Percentiles rank a stretch among this genome's conserved stretches.
These are phyloP conservation scores for Aschersonia sp. DNA, from an alignment of 2,329 filamentous ascomycete genomes.

Conservation along the genomic window DNA sequence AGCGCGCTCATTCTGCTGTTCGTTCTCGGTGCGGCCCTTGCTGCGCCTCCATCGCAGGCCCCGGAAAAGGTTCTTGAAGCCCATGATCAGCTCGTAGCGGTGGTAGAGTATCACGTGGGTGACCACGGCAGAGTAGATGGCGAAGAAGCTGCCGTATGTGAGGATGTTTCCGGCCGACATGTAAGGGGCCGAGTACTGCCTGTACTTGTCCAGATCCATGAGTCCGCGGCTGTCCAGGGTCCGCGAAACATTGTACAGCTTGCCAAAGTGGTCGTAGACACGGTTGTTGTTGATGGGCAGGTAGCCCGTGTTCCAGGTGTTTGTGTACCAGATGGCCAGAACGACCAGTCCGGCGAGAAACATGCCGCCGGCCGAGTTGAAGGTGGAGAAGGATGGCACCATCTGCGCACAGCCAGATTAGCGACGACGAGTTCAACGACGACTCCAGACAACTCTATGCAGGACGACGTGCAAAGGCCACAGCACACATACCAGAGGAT, in stretches of 20 bases:
- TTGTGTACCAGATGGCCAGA: slow-evolving; percentile 16
- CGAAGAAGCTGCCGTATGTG: slow-evolving; percentile 25
- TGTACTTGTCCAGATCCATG: slow-evolving; percentile 22
- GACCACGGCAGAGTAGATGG: slow-evolving; percentile 23
- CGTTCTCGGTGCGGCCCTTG: slow-evolving; percentile 7
- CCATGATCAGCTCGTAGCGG: slow-evolving; percentile 20
- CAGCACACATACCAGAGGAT: slow-evolving; percentile 15
- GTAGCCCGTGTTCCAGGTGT: slow-evolving; percentile 20
- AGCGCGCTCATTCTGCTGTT: slow-evolving; percentile 1
- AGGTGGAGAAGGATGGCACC: slow-evolving; percentile 20
- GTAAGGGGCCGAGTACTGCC: slow-evolving; percentile 26
- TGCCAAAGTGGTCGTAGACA: slow-evolving; percentile 23
- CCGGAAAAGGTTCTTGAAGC: slow-evolving; percentile 16
- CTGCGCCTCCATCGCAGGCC: slow-evolving; percentile 11
- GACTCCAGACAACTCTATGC: no score
- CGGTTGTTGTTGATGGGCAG: slow-evolving; percentile 26
- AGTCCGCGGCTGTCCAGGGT: slow-evolving; percentile 18
- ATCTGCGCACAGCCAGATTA: slow-evolving; percentile 5
- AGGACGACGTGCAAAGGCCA: neutral
- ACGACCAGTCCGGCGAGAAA: slow-evolving; percentile 14
- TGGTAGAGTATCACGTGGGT: slow-evolving; percentile 26
- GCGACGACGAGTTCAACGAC: no score
- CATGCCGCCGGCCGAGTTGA: slow-evolving; percentile 18
- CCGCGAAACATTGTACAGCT: slow-evolving; percentile 21
- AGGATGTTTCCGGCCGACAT: slow-evolving; percentile 20